Conservation (phyloP, 805 yeast species). For the Pichia heedii region DNA sequence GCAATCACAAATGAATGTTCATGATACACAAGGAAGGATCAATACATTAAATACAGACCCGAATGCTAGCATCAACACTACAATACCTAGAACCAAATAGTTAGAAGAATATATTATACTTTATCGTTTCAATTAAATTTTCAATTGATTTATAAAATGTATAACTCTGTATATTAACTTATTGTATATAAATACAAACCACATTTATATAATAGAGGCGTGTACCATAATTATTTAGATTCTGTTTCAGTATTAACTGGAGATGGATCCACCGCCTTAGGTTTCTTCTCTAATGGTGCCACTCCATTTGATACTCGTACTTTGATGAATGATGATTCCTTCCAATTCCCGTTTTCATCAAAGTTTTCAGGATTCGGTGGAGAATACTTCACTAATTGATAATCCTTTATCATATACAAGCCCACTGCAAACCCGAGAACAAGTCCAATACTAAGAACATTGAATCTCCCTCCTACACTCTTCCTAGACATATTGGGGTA, state of each 20-base stretch:
- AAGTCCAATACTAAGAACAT: conserved; percentile 19
- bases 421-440: conserved; percentile 22
- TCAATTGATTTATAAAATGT: no score
- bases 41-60: conserved; percentile 3
- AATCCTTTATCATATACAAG: conserved; percentile 24
- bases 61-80: not conserved
- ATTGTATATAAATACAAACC: no score
- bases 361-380: conserved; percentile 32
- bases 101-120: no score
- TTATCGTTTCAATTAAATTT: no score
- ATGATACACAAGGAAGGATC: no score
- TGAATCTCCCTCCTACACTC: conserved; percentile 23
- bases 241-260: not conserved
- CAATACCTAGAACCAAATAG: no score
- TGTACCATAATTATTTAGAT: not conserved
- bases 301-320: conserved; percentile 28
- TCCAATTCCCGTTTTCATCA: conserved; percentile 32
- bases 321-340: conserved; percentile 27
- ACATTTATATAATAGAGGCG: no score
- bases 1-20: conserved; percentile 2
- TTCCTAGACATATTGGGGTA: conserved; percentile 13
- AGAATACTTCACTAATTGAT: conserved; percentile 30
- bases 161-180: no score
- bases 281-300: conserved; percentile 30
- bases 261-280: not conserved